Evolutionary conservation across 768 basidiomycete species (phyloP), one percentile per base, ranked within the genome.

Genomic region (Podaxis carcinomalis): DNA sequence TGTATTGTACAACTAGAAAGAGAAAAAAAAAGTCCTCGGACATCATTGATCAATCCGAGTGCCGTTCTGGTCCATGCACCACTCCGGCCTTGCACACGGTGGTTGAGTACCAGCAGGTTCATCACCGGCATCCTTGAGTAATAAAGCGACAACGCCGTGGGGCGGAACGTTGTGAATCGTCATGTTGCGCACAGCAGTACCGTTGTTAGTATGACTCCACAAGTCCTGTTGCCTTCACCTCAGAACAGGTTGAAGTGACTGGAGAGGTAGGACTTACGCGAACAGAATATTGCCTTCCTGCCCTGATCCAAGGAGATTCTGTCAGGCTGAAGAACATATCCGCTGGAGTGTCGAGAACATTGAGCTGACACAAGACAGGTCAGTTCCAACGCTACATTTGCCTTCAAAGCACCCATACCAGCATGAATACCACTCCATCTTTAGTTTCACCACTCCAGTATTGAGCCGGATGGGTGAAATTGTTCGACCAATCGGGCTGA

Each of bases 191-290:
- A 85, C 75, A 0, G 82, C 83, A 0, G 84, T 89, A 2, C 86
- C 87, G 65, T 88, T 89, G 65, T 87, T 75, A 21, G 86, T 88
- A 68, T 90, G 88, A 3, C 83, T 69, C 89, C 89, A 90, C 1
- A 90, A 75, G 66, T 90, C 89, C 86, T 90, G 62, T 5, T 10
- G 5, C 4, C 4, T 21, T 14, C 47, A 51, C 37, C 21, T 51
- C 1, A 35, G n/a, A 42, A 10, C 13, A 19, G 46, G 35, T 6
- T n/a, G 4, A 25, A 42, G 28, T 58, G 11, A 42, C 35, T 42
- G 44, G 46, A 49, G 54, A 16, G n/a, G 5, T 39, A 56, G 5
- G 1, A 67, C 85, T 56, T 65, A 88, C 87, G 62, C 86, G 77
- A 59, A 89, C 82, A n/a, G 78, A 68, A 67, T 89, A 88, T 66